phyloP scores from a whole-genome alignment of 768 basidiomycete species.

The Trametes gibbosa region DNA sequence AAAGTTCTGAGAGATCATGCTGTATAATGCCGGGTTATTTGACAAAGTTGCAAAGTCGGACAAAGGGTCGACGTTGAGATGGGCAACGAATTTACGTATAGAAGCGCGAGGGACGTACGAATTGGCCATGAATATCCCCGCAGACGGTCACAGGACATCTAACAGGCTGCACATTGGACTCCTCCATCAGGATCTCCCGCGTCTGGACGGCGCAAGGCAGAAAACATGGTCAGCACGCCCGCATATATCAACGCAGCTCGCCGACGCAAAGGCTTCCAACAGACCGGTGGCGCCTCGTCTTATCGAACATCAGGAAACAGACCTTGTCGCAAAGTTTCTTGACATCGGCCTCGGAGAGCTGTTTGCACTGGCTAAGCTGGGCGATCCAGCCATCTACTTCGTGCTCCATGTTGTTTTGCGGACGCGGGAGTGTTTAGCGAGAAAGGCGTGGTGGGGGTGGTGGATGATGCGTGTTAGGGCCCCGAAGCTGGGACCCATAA shows the following conservation, averaged over 20 bases:
- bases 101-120: slow-evolving; percentile 61
- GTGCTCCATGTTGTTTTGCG: slow-evolving; percentile 40
- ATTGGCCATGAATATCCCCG: slow-evolving; percentile 99
- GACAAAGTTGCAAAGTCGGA: slow-evolving; percentile 10
- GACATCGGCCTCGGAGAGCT: slow-evolving; percentile 90
- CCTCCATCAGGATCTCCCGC: slow-evolving; percentile 97
- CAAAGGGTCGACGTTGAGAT: slow-evolving; percentile 2
- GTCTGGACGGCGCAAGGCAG: slow-evolving; percentile 52
- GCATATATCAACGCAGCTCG: slow-evolving; percentile 6
- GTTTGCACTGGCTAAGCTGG: slow-evolving; percentile 96
- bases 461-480: slow-evolving; percentile 26
- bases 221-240: slow-evolving; percentile 11
- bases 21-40: slow-evolving; percentile 36
- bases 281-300: slow-evolving; percentile 24
- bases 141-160: slow-evolving; percentile 99
- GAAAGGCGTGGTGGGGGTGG: slow-evolving; percentile 17
- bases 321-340: slow-evolving; percentile 99
- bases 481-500: slow-evolving; percentile 3
- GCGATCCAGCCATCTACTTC: slow-evolving; percentile 98
- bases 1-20: slow-evolving; percentile 99
- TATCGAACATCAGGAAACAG: slow-evolving; percentile 34
- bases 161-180: slow-evolving; percentile 98
- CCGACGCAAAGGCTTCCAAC: background rate
- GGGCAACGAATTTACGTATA: slow-evolving; percentile 22
- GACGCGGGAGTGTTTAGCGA: slow-evolving; percentile 1